Evolutionary conservation across 352 stramenopile genomes (phyloP).

Genomic region (Phytophthora rubi): DNA sequence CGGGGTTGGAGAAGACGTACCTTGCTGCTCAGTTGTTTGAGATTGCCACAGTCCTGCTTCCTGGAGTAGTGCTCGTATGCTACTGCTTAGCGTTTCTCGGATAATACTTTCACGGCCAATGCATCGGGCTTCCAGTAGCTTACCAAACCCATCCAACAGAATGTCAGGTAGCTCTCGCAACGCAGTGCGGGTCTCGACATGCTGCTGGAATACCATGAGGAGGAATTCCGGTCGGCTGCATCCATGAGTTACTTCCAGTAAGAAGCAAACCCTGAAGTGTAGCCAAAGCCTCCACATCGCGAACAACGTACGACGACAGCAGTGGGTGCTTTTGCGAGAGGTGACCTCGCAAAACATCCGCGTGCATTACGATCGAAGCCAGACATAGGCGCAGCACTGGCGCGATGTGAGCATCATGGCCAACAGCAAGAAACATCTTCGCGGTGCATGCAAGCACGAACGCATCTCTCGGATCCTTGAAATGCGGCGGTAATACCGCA

Average conservation of each 20-base stretch:
- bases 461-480: not conserved
- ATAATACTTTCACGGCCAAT: not conserved
- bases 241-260: not conserved
- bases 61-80: not conserved
- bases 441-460: not conserved
- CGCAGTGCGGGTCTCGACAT: not conserved
- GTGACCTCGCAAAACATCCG: not conserved
- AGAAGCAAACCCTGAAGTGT: not conserved
- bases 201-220: constrained; percentile 8
- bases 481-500: constrained; percentile 17
- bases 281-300: not conserved
- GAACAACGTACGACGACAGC: not conserved
- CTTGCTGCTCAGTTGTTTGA: too few species aligned
- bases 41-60: constrained; percentile 9
- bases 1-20: too few species aligned
- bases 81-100: not conserved
- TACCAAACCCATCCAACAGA: constrained; percentile 1
- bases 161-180: not conserved
- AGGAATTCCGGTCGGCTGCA: constrained; percentile 5
- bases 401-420: not conserved
- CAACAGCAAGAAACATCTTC: constrained; percentile 11
- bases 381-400: constrained; percentile 19
- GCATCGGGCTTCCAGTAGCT: constrained; percentile 12
- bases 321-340: not conserved
- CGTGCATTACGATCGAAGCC: constrained; percentile 12